Percentiles rank a stretch among this genome's conserved stretches.
These are phyloP conservation scores for Rachicladosporium sp. DNA, from an alignment of 2,329 filamentous ascomycete genomes.

Conservation along the genomic window DNA sequence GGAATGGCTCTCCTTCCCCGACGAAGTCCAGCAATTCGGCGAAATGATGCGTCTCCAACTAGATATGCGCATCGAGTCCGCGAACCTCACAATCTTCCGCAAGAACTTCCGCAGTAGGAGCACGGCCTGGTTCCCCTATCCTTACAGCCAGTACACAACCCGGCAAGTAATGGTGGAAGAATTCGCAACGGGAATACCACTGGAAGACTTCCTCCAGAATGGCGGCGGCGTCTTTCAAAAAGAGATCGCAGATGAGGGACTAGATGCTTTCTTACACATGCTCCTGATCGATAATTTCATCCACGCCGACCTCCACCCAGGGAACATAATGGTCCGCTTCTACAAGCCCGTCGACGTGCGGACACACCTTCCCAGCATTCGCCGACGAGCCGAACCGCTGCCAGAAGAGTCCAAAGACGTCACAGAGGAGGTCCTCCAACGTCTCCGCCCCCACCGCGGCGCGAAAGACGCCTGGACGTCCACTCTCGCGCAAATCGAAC, in stretches of 20 bases:
- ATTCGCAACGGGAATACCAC: constrained; percentile 85
- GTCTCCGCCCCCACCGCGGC: constrained; percentile 61
- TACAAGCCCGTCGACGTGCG: constrained; percentile 66
- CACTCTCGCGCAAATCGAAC: constrained; percentile 64
- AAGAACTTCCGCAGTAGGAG: constrained; percentile 79
- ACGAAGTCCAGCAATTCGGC: constrained; percentile 86
- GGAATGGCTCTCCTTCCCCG: constrained; percentile 91
- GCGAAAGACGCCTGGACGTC: constrained; percentile 55
- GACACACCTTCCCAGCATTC: constrained; percentile 9
- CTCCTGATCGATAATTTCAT: constrained; percentile 94
- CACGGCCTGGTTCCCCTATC: constrained; percentile 94
- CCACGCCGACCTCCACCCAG: constrained; percentile 89
- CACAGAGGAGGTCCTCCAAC: constrained; percentile 73
- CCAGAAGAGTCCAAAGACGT: constrained; percentile 53
- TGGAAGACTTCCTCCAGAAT: constrained; percentile 80
- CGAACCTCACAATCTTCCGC: constrained; percentile 79
- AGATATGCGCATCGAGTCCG: constrained; percentile 85
- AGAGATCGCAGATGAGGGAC: constrained; percentile 86
- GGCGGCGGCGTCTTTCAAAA: constrained; percentile 87
- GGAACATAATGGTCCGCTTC: constrained; percentile 99
- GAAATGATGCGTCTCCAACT: constrained; percentile 99
- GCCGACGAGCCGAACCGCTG: constrained; percentile 17
- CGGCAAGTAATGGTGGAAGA: constrained; percentile 89
- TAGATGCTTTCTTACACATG: constrained; percentile 95
- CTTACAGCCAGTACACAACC: constrained; percentile 84